Conservation (phyloP, 257 asterid genomes). For the Ocimum tenuiflorum region DNA sequence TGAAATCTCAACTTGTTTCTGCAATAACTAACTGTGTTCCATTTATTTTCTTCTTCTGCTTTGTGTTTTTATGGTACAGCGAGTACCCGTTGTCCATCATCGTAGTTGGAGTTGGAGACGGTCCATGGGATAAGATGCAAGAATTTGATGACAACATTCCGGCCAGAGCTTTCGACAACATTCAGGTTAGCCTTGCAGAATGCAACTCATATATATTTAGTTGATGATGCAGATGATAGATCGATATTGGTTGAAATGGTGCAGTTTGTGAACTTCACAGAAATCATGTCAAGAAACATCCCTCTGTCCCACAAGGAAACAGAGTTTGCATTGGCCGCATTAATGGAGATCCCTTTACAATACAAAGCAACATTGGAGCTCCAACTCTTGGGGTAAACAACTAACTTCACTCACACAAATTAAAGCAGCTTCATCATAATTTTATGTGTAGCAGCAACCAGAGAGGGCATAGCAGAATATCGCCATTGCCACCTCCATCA, state of each 20-base stretch:
- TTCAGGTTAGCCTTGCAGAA: constrained; percentile 45
- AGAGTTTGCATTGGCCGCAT: constrained; percentile 65
- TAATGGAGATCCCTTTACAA: constrained; percentile 88
- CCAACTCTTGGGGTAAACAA: constrained; percentile 49
- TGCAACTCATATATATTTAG: background rate
- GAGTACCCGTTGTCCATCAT: constrained; percentile 76
- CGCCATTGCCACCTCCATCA: constrained; percentile 45
- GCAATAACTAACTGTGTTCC: no score
- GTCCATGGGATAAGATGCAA: constrained; percentile 90
- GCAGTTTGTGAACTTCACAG: constrained; percentile 91
- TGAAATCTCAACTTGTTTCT: background rate
- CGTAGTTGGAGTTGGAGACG: constrained; percentile 96
- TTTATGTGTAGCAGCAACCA: constrained; percentile 20
- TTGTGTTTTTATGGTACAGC: constrained; percentile 27
- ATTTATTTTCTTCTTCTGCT: background rate
- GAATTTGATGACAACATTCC: constrained; percentile 88
- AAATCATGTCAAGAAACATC: constrained; percentile 69
- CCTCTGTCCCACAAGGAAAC: constrained; percentile 64
- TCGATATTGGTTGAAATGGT: background rate
- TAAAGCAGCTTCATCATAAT: background rate
- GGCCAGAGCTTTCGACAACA: constrained; percentile 70
- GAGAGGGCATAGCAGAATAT: constrained; percentile 19
- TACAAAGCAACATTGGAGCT: constrained; percentile 81
- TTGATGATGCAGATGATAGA: no score
- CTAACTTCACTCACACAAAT: background rate